Evolutionary conservation across 2,329 filamentous ascomycete species (phyloP).

Genomic region (Claviceps monticola): DNA sequence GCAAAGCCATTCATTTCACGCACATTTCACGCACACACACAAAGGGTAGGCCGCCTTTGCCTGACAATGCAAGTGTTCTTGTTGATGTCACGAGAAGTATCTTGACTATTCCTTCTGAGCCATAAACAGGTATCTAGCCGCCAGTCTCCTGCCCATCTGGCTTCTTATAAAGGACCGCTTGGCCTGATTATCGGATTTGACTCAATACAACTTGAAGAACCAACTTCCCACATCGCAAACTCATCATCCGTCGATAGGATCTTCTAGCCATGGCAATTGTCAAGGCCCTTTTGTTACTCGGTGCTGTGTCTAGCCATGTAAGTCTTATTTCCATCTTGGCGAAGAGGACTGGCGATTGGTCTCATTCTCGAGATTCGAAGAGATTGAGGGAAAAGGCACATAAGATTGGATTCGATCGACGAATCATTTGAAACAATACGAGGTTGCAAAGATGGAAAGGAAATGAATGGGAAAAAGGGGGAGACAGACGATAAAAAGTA

Average conservation of each 20-base stretch:
- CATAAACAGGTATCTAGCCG: no score
- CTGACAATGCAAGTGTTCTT: not conserved
- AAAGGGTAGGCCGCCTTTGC: not conserved
- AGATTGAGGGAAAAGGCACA: no score
- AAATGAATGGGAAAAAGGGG: no score
- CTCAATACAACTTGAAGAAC: not conserved
- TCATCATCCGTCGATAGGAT: not conserved
- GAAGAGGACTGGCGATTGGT: not conserved
- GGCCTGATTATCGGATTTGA: not conserved
- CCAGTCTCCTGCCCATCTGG: no score
- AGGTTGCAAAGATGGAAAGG: no score
- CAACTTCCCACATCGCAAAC: not conserved
- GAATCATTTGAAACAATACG: no score
- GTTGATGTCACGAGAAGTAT: not conserved
- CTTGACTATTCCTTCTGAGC: no score
- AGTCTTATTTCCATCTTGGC: not conserved
- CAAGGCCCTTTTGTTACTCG: not conserved
- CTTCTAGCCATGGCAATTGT: not conserved
- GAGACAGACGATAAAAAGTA: not conserved
- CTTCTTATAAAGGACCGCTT: not conserved
- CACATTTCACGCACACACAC: no score
- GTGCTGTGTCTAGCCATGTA: not conserved
- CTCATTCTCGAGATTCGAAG: no score
- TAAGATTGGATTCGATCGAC: no score
- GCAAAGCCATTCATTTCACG: not conserved